These are phyloP conservation scores for Colletotrichum sp. DNA, from an alignment of 2,329 filamentous ascomycete species.

Conservation along the genomic window DNA sequence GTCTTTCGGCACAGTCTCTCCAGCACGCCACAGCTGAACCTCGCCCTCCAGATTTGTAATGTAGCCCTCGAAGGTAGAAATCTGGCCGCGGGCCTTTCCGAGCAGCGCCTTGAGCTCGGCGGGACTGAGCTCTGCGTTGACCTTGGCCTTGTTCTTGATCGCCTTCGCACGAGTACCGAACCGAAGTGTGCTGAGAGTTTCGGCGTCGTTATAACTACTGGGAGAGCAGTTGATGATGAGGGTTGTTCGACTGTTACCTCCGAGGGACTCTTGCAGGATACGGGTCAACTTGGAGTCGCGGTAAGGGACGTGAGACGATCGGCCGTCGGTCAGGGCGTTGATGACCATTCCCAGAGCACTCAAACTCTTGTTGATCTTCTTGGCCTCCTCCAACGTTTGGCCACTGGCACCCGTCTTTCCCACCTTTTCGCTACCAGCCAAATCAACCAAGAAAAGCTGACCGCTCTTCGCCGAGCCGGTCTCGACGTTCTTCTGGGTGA, in stretches of 20 bases:
- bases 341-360: conserved; percentile 99
- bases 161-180: conserved; percentile 97
- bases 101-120: conserved; percentile 92
- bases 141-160: conserved; percentile 99
- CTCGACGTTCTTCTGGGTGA: conserved; percentile 97
- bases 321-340: conserved; percentile 84
- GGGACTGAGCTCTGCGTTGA: conserved; percentile 97
- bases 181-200: conserved; percentile 88
- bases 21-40: conserved; percentile 84
- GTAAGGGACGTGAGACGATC: conserved; percentile 95
- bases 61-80: conserved; percentile 87
- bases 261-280: conserved; percentile 95
- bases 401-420: conserved; percentile 98
- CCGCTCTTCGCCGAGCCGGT: conserved; percentile 96
- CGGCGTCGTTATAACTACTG: conserved; percentile 95
- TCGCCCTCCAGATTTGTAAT: conserved; percentile 84
- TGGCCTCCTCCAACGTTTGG: conserved; percentile 96
- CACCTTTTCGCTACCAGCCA: conserved; percentile 98
- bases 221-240: conserved; percentile 99
- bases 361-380: conserved; percentile 99
- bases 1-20: conserved; percentile 88
- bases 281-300: conserved; percentile 97
- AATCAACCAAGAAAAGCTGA: conserved; percentile 95
- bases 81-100: conserved; percentile 89
- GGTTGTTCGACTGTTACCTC: conserved; percentile 97